These are phyloP conservation scores for Kodamaea alishanica DNA, from an alignment of 1,139 yeast genomes.

Conservation along the genomic window DNA sequence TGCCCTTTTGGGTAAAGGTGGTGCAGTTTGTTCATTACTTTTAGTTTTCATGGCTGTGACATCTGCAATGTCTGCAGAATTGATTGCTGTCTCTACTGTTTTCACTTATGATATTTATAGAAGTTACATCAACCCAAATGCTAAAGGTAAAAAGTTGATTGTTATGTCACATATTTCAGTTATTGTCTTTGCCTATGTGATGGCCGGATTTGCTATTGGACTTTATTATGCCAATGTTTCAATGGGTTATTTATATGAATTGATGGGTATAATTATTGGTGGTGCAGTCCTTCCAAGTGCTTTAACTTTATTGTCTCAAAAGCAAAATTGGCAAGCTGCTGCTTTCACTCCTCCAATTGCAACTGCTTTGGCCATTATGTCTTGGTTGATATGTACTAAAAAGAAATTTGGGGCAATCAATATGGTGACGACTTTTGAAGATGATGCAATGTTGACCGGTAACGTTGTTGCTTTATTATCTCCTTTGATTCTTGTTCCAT, in stretches of 20 bases:
- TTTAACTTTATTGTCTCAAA: slow-evolving; percentile 63
- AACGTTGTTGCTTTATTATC: slow-evolving; percentile 76
- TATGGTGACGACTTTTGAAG: slow-evolving; percentile 66
- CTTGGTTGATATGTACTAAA: slow-evolving; percentile 65
- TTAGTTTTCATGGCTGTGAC: slow-evolving; percentile 82
- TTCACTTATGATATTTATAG: slow-evolving; percentile 83
- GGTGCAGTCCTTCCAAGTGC: slow-evolving; percentile 81
- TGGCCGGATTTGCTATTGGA: slow-evolving; percentile 84
- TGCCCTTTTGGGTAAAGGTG: slow-evolving; percentile 80
- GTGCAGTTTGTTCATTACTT: slow-evolving; percentile 75
- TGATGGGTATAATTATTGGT: slow-evolving; percentile 85
- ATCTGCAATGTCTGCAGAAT: slow-evolving; percentile 81
- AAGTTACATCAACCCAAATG: slow-evolving; percentile 72
- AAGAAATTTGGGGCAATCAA: slow-evolving; percentile 49
- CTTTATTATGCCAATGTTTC: slow-evolving; percentile 76
- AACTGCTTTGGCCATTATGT: slow-evolving; percentile 56
- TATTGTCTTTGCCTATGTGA: slow-evolving; percentile 57
- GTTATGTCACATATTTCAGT: slow-evolving; percentile 65
- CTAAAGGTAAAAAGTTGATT: slow-evolving; percentile 69
- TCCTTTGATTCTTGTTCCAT: slow-evolving; percentile 66
- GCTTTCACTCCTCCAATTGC: slow-evolving; percentile 60
- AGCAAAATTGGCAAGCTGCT: slow-evolving; percentile 62
- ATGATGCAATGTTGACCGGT: slow-evolving; percentile 82
- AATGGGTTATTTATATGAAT: slow-evolving; percentile 81
- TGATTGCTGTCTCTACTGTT: slow-evolving; percentile 81